phyloP scores from a whole-genome alignment of 2,329 filamentous ascomycete species.

The Periglandula ipomoeae region DNA sequence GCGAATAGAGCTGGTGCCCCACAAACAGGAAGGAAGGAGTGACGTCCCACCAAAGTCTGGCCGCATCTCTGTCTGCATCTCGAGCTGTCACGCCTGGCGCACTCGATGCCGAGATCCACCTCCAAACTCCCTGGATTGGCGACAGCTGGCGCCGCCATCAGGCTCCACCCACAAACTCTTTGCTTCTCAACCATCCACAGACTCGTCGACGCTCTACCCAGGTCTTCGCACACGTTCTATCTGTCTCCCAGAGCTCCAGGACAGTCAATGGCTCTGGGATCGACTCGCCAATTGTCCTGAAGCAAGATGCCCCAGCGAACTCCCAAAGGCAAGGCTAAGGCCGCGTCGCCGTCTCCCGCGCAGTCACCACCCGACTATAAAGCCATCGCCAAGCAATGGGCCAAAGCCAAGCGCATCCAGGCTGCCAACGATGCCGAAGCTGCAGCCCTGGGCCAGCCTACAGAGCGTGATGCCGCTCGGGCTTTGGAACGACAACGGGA shows the following conservation, averaged over 20 bases:
- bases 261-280: slow-evolving; percentile 19
- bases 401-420: slow-evolving; percentile 41
- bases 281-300: slow-evolving; percentile 9
- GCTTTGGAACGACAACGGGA: slow-evolving; percentile 35
- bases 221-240: background rate
- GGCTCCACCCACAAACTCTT: background rate
- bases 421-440: slow-evolving; percentile 30
- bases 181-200: background rate
- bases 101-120: background rate
- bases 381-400: slow-evolving; percentile 44
- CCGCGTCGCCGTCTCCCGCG: slow-evolving; percentile 8
- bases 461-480: slow-evolving; percentile 24
- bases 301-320: slow-evolving; percentile 18
- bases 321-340: slow-evolving; percentile 17
- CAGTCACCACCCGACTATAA: slow-evolving; percentile 34
- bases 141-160: no score
- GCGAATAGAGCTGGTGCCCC: no score
- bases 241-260: slow-evolving; percentile 8
- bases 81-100: no score
- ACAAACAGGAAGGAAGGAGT: no score
- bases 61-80: no score
- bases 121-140: background rate
- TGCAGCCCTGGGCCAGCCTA: slow-evolving; percentile 19
- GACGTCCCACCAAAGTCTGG: no score
- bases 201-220: background rate